Evolutionary conservation across 345 rosid genomes (phyloP), one percentile per base, ranked within the genome.

Genomic region (Rubroshorea leprosula): DNA sequence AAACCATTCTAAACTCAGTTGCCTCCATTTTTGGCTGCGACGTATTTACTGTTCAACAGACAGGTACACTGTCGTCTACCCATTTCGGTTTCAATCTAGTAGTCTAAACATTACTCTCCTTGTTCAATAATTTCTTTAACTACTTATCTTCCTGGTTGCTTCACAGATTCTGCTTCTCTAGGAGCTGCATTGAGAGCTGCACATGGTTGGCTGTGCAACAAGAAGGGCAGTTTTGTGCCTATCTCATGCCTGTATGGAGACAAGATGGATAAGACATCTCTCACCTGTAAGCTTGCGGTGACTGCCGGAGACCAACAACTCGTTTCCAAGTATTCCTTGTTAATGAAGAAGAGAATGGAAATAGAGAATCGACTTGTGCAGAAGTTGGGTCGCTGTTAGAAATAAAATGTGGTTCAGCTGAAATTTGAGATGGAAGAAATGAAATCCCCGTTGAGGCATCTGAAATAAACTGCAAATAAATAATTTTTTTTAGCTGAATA

Each of bases 171-270:
- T 10, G 99, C 97, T 55, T 89, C 97, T 15, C 79, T 87, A n/a
- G 94, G 96, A 75, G 97, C 89, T 57, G 96, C 97, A 26, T 64
- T 89, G 60, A 87, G 94, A 59, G 97, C 94, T 26, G 94, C 91
- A 3, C 91, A 89, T 22, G 94, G 97, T 47, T 93, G 93, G 96
- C 47, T 86, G 57, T 93, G 99, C 83, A 74, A 62, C 71, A 74
- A 68, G 49, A 76, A 78, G 43, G 90, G 91, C 55, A 75, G 74
- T 47, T 89, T 93, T 27, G 75, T 85, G 49, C 80, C 85, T 2
- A 82, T 86, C 18, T 78, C 99, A 12, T 2, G 55, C 45, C 62
- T 89, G 74, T 93, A 84, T 72, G 60, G 71, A 63, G n/a, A n/a
- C n/a, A 78, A 78, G 74, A 51, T 78, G 64, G 90, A 86, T 68